Conservation (phyloP, 345 rosid species). For the Lepidium aucheri region DNA sequence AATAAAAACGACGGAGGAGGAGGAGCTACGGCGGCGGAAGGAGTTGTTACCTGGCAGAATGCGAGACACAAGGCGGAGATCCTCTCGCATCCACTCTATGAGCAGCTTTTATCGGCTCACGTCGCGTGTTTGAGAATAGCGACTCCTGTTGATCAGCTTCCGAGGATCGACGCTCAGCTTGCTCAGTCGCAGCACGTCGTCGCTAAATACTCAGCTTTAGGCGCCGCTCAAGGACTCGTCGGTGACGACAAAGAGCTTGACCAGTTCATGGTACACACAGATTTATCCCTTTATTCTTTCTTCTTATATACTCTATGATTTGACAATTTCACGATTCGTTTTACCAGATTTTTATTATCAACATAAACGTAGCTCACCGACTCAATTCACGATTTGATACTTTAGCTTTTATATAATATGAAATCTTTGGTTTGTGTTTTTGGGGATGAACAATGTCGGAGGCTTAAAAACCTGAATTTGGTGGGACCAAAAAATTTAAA, state of each 20-base stretch:
- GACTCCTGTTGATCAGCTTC: slow-evolving; percentile 92
- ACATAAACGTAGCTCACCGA: neutral
- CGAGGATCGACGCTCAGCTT: slow-evolving; percentile 92
- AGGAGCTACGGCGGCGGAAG: slow-evolving; percentile 35
- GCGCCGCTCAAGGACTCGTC: slow-evolving; percentile 47
- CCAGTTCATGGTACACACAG: slow-evolving; percentile 80
- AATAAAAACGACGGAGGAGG: slow-evolving; percentile 32
- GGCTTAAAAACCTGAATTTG: neutral
- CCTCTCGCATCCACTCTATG: slow-evolving; percentile 79
- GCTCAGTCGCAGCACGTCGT: slow-evolving; percentile 95
- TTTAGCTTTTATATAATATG: neutral
- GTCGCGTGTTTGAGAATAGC: slow-evolving; percentile 86
- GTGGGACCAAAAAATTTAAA: neutral
- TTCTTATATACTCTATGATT: neutral
- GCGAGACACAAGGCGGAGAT: slow-evolving; percentile 86
- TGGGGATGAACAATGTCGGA: neutral
- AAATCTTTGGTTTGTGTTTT: neutral
- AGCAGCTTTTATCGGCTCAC: slow-evolving; percentile 87
- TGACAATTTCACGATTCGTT: neutral
- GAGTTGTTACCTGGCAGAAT: slow-evolving; percentile 71
- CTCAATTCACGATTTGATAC: neutral
- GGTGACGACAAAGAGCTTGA: slow-evolving; percentile 88
- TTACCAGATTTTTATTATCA: neutral
- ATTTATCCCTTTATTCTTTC: neutral
- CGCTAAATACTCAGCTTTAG: slow-evolving; percentile 70